Evolutionary conservation across 2,329 filamentous ascomycete genomes (phyloP).

Genomic region (Aspergillus sp.): DNA sequence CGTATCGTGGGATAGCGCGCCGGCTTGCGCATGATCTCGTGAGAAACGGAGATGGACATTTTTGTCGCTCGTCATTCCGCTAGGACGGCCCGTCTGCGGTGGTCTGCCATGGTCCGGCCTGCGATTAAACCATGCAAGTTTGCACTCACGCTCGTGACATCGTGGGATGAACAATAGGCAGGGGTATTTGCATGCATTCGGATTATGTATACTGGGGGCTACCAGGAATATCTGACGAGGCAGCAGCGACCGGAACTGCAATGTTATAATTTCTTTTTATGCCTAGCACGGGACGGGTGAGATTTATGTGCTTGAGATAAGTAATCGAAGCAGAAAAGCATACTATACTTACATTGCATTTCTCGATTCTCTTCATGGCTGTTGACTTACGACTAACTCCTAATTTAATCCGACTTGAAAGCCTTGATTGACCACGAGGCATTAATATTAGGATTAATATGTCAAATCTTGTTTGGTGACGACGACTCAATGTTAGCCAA

Average conservation of each 20-base stretch:
- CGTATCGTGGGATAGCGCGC: constrained; percentile 8
- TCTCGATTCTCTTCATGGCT: background rate
- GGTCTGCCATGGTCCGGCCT: background rate
- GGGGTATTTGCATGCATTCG: background rate
- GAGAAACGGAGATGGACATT: constrained; percentile 1
- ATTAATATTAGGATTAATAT: background rate
- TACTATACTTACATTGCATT: background rate
- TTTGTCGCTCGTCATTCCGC: background rate
- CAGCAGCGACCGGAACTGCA: background rate
- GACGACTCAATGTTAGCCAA: constrained; percentile 4
- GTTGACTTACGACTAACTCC: background rate
- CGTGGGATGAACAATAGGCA: background rate
- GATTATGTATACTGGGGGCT: background rate
- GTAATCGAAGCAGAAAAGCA: background rate
- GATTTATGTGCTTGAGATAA: background rate
- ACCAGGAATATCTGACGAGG: background rate
- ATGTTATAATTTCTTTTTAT: constrained; percentile 7
- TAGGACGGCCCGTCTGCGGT: background rate
- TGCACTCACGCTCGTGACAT: background rate
- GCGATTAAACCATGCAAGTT: constrained; percentile 2
- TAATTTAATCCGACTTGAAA: background rate
- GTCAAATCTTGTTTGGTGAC: background rate
- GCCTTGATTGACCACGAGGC: background rate
- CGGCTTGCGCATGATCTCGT: constrained; percentile 11
- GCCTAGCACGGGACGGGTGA: background rate